A percentile compares a stretch with the other conserved stretches of the same genome.
These are phyloP conservation scores for Nannizziopsis barbatae DNA, from an alignment of 2,329 filamentous ascomycete species.

Conservation along the genomic window DNA sequence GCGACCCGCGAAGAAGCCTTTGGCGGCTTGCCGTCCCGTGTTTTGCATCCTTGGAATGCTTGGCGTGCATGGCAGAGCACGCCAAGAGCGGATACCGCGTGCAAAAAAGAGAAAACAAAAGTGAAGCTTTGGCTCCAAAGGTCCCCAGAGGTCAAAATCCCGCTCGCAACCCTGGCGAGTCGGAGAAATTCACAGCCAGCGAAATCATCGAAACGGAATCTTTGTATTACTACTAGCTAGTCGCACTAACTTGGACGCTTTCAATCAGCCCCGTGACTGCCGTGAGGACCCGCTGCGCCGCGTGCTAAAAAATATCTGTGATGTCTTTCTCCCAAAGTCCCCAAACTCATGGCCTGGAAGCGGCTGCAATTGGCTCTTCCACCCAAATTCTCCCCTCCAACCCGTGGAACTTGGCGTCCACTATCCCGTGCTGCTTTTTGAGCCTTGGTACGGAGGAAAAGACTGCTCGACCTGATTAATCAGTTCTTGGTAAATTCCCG, in stretches of 20 bases:
- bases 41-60: neutral
- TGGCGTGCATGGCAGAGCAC: neutral
- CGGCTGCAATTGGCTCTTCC: conserved; percentile 1
- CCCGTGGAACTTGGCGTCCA: neutral
- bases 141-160: conserved; percentile 6
- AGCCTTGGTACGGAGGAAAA: too few species aligned
- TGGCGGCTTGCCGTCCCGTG: neutral
- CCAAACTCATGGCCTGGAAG: neutral
- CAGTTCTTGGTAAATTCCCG: too few species aligned
- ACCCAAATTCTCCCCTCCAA: neutral
- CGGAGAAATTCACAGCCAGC: neutral
- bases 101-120: too few species aligned
- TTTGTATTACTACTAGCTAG: too few species aligned
- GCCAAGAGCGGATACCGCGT: neutral
- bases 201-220: too few species aligned
- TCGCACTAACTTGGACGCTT: too few species aligned
- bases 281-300: too few species aligned
- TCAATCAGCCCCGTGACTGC: too few species aligned
- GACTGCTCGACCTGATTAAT: too few species aligned
- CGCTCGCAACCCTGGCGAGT: neutral
- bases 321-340: conserved; percentile 10
- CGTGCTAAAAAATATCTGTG: neutral
- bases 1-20: neutral
- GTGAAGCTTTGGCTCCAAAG: conserved; percentile 9
- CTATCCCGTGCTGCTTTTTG: neutral